Conservation (phyloP, 768 basidiomycete species). For the Boletus rufocinnamomeus region DNA sequence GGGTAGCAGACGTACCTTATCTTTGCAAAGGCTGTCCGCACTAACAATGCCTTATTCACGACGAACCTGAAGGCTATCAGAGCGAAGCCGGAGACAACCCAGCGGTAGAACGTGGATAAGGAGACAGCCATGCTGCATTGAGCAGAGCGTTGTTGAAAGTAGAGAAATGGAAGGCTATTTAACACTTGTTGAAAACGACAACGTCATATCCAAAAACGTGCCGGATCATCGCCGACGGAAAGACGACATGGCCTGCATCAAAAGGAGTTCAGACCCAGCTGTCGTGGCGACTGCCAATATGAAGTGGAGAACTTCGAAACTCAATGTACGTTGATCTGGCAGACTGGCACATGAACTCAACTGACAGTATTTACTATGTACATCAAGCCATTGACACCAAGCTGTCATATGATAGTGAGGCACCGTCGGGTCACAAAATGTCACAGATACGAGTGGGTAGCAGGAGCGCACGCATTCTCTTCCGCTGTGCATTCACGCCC, state of each 20-base stretch:
- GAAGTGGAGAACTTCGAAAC: not conserved
- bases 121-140: conserved; percentile 10
- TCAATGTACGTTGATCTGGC: not conserved
- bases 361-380: too few relatives aligned
- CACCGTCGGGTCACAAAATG: too few relatives aligned
- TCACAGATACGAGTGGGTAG: too few relatives aligned
- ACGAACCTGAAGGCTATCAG: conserved; percentile 12
- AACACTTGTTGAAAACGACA: not conserved
- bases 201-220: not conserved
- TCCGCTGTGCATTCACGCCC: too few relatives aligned
- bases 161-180: not conserved
- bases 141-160: not conserved
- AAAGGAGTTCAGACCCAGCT: not conserved
- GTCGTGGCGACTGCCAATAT: not conserved
- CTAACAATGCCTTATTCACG: conserved; percentile 4
- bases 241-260: not conserved
- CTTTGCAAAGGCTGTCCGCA: conserved; percentile 18
- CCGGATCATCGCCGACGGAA: not conserved
- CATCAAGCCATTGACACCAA: too few relatives aligned
- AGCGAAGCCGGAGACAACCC: conserved; percentile 4
- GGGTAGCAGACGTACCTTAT: conserved; percentile 17
- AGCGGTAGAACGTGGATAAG: conserved; percentile 7
- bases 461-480: too few relatives aligned
- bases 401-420: too few relatives aligned
- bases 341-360: too few relatives aligned